Conservation (phyloP, 495 filamentous ascomycete species). For the Clavariopsis aquatica region DNA sequence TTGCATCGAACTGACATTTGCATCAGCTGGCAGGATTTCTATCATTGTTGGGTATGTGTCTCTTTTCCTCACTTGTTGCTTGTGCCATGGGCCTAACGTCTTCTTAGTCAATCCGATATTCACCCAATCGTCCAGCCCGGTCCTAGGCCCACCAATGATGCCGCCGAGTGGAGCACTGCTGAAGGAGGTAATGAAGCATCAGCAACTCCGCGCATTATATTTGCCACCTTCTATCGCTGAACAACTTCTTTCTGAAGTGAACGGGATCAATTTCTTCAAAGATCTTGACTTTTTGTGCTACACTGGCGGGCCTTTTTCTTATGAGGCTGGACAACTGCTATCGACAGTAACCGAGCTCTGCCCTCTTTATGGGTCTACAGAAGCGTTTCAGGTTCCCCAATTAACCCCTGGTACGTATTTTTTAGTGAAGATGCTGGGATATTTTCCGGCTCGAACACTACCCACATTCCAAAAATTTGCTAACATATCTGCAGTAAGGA, state of each 20-base stretch:
- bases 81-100: too few species aligned
- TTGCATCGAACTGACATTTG: too few species aligned
- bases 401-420: too few species aligned
- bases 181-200: constrained; percentile 12
- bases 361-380: constrained; percentile 28
- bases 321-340: constrained; percentile 1
- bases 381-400: constrained; percentile 19
- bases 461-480: too few species aligned
- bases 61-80: too few species aligned
- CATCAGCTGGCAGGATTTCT: too few species aligned
- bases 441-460: too few species aligned
- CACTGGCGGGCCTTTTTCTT: constrained; percentile 24
- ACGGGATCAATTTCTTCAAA: constrained; percentile 20
- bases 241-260: constrained; percentile 14
- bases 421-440: too few species aligned
- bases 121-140: constrained; percentile 24
- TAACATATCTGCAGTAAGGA: too few species aligned
- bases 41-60: too few species aligned
- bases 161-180: constrained; percentile 24
- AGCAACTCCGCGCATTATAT: constrained; percentile 18
- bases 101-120: constrained; percentile 32
- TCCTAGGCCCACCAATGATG: constrained; percentile 24
- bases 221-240: constrained; percentile 21
- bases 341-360: constrained; percentile 19
- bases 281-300: constrained; percentile 16